Evolutionary conservation across 208 protist species (phyloP), one percentile per base, ranked within the genome.

Genomic region (Acanthamoeba triangularis): DNA sequence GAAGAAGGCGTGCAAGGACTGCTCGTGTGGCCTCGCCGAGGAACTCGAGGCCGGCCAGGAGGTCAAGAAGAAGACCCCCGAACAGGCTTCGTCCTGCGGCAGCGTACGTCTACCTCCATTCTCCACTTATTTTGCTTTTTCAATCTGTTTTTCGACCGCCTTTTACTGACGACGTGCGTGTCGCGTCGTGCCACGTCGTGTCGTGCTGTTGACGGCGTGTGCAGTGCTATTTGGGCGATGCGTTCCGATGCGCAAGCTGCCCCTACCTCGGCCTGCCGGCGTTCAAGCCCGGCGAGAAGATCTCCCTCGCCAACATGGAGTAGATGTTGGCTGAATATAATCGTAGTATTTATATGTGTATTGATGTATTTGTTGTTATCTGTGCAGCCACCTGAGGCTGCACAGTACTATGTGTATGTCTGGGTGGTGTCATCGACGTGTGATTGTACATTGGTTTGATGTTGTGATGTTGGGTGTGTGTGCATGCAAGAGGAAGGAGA

Each of bases 161-260:
- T 20, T 11, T 20, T 54, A 54, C 49, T 54, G 49, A 54, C 10
- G 49, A 18, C 6, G 49, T 76, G 67, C n/a, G 59, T 65, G 59
- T 76, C n/a, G n/a, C n/a, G 28, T 14, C 1, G 41, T 76, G 33
- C n/a, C n/a, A n/a, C n/a, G n/a, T 11, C 49, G 49, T 54, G 49
- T 54, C 47, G 84, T 23, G 84, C 18, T 41, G 37, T 41, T 1
- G 1, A 3, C 3, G 37, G 37, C 37, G 37, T 41, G 37, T 41
- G 88, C 52, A 41, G 63, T 97, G 96, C 90, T 97, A 95, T 30
- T 93, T 97, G 23, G 96, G 96, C 20, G 96, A 97, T 67, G 96
- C 96, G n/a, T 97, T 97, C 93, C 95, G 96, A 25, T 97, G 96
- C 74, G n/a, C 78, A 16, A 94, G 91, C 37, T 97, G 96, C 76